Evolutionary conservation across 345 rosid genomes (phyloP), one percentile per base, ranked within the genome.

Genomic region (Jatropha curcas): DNA sequence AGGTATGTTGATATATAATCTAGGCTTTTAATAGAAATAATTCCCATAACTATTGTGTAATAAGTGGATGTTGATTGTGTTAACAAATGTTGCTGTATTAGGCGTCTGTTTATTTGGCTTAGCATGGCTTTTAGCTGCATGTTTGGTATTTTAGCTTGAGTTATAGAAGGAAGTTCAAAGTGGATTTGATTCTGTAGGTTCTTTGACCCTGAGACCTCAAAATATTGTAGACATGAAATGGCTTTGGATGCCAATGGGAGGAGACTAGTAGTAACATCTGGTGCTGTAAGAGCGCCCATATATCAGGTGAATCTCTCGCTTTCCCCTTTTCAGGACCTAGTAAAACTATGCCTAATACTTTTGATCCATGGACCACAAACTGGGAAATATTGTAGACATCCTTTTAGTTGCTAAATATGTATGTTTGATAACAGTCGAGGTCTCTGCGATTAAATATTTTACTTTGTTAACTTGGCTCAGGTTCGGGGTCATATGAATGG

Each of bases 261-360:
- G 80, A 81, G 78, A 72, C 77, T 87, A 17, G 68, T 86, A 74
- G 84, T 84, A 59, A 83, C 90, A 66, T 87, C 90, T 71, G 78
- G 74, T 74, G 81, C 84, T 37, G 91, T 83, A 41, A 83, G 88
- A 80, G 88, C 90, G 30, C 91, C 91, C 39, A 84, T 89, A 53
- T 89, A 86, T 73, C 81, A 86, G 87, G 94, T 87, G 35, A 77
- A 27, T 59, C 48, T 45, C 58, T 39, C 41, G 31, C 24, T 17
- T 14, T 46, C 17, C 34, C 46, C 2, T 7, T n/a, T 11, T 68
- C 20, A 37, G n/a, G 20, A 30, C 17, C 5, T 14, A 4, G 0
- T 8, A 3, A n/a, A n/a, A n/a, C n/a, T n/a, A n/a, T n/a, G n/a
- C n/a, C n/a, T n/a, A n/a, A n/a, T n/a, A n/a, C 16, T 13, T 45